Base-by-base conservation (phyloP, 257 asterid genomes). In the Cynanchum wilfordii region DNA sequence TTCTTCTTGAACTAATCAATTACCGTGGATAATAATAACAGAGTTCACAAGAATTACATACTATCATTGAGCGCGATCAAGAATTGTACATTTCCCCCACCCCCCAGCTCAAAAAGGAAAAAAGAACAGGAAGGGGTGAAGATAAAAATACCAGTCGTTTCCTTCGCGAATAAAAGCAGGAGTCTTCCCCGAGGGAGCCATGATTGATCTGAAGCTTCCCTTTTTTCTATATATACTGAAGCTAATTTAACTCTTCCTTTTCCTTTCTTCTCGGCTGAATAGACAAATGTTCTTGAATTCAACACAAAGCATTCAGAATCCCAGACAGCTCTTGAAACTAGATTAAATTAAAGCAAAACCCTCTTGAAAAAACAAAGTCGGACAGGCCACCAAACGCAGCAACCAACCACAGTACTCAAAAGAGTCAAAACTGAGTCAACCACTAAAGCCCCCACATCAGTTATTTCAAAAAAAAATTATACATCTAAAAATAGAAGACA, bases 171-270 rank as follows among this genome's bases (percentile, higher is more conserved):
- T 86, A 80, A 94, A 91, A 25, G 83, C 87, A 76, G 95, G 70
- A 71, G 75, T 78, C 84, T 84, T 94, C 59, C 84, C 88, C 73
- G 84, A 86, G 64, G 96, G 88, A 80, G 96, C 95, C 97, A 94
- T 88, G 78, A 75, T 42, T 57, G 63, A 64, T 70, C 70, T 81
- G 73, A 57, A 38, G 44, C 76, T 36, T 55, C 74, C 74, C 10
- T 16, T 42, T 29, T 16, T 47, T 7, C 66, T 68, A 55, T 58
- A 58, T 20, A 45, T 29, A 22, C 70, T 25, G 40, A 66, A 56
- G 29, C 33, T 66, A 25, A 51, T 68, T 38, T 56, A 66, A 24
- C 66, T 52, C 66, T 72, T 80, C 75, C 70, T 71, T 76, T 76
- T 71, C 70, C 69, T 70, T 69, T 66, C 72, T 29, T 51, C 38